Percentiles rank a stretch among this genome's conserved stretches.
Conservation (phyloP, 2,329 filamentous ascomycete genomes). For the Neurospora crassa region DNA sequence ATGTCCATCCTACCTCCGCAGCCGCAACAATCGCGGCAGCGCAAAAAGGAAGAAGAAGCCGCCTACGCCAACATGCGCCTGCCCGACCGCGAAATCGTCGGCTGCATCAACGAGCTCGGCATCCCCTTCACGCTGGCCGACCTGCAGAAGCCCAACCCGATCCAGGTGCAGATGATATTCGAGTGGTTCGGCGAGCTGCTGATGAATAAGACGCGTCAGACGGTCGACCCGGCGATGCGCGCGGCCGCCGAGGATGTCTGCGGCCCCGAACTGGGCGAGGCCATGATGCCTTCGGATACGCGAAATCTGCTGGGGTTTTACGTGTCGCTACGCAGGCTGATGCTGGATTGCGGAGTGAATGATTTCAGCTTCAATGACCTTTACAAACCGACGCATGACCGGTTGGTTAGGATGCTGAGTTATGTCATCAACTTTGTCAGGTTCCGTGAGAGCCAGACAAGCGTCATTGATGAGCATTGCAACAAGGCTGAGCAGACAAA, state of each 20-base stretch:
- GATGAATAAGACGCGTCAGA: slow-evolving; percentile 86
- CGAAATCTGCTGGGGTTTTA: slow-evolving; percentile 96
- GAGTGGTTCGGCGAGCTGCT: slow-evolving; percentile 95
- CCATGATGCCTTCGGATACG: slow-evolving; percentile 71
- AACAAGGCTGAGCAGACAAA: slow-evolving; percentile 85
- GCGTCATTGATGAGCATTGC: slow-evolving; percentile 85
- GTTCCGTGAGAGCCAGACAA: slow-evolving; percentile 87
- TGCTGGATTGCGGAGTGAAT: slow-evolving; percentile 80
- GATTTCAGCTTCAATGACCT: slow-evolving; percentile 93
- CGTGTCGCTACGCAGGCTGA: slow-evolving; percentile 65
- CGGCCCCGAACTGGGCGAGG: slow-evolving; percentile 72
- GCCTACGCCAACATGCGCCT: slow-evolving; percentile 51
- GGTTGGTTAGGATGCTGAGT: slow-evolving; percentile 89
- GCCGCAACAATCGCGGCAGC: slow-evolving; percentile 41
- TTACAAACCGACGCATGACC: slow-evolving; percentile 80
- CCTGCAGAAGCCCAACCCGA: slow-evolving; percentile 85
- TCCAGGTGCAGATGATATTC: slow-evolving; percentile 94
- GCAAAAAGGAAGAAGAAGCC: slow-evolving; percentile 51
- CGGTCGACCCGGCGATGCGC: slow-evolving; percentile 89
- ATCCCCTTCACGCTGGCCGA: slow-evolving; percentile 81
- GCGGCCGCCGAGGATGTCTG: slow-evolving; percentile 82
- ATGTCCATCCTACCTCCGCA: slow-evolving; percentile 50
- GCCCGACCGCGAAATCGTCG: slow-evolving; percentile 73
- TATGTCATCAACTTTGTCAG: slow-evolving; percentile 98
- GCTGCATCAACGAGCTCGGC: slow-evolving; percentile 94